Percentiles rank a stretch among this genome's conserved stretches.
phyloP scores from a whole-genome alignment of 768 basidiomycete genomes.

The Paxillus ammoniavirescens region DNA sequence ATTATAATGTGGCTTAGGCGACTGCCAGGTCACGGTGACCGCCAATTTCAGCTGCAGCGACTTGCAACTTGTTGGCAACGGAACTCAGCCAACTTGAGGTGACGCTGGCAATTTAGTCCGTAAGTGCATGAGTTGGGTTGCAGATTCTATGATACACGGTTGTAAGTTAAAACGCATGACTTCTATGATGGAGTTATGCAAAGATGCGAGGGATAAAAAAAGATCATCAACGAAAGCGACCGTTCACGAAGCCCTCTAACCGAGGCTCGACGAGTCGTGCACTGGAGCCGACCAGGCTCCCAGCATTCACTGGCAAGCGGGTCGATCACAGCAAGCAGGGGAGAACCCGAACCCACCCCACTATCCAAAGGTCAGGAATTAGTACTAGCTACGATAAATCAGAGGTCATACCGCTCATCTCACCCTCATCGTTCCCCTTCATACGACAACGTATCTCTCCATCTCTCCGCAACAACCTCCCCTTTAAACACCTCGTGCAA shows the following conservation, averaged over 20 bases:
- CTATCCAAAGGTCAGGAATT: neutral
- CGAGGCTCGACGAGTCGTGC: neutral
- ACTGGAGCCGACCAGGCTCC: neutral
- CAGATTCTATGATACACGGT: conserved; percentile 8
- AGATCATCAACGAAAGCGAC: neutral
- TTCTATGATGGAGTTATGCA: conserved; percentile 11
- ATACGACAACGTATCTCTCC: conserved; percentile 59
- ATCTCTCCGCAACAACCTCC: conserved; percentile 54
- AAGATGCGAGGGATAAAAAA: conserved; percentile 1
- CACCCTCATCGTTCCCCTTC: conserved; percentile 1
- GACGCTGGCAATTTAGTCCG: no score
- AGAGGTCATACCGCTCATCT: neutral
- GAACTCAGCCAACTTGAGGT: no score
- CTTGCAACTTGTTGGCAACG: no score
- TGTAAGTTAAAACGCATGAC: neutral
- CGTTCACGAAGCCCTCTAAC: neutral
- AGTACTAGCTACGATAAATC: neutral
- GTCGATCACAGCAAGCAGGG: no score
- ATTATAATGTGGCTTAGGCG: no score
- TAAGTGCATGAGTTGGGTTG: conserved; percentile 6
- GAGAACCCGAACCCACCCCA: neutral
- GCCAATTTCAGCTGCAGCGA: no score
- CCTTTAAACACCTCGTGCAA: conserved; percentile 82
- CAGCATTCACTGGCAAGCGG: neutral
- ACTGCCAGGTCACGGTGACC: no score